These are phyloP conservation scores for Kwoniella heveanensis DNA, from an alignment of 768 basidiomycete species.

Conservation along the genomic window DNA sequence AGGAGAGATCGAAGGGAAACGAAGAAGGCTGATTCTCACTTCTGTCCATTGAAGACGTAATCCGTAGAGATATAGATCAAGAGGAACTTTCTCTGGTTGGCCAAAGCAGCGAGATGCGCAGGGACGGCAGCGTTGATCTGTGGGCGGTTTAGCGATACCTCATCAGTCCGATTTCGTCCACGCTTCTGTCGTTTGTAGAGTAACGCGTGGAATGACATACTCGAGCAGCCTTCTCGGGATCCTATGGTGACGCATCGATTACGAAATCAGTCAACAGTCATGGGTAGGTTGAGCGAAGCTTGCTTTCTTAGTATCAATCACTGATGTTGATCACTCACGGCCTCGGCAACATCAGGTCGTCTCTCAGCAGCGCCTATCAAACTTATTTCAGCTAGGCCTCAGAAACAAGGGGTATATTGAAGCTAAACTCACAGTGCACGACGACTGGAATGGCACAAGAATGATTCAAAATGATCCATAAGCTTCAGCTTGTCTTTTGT, in stretches of 20 bases:
- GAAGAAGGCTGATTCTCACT: constrained; percentile 46
- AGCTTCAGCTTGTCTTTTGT: too few species aligned
- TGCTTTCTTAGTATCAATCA: too few species aligned
- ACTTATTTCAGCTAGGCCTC: constrained; percentile 21
- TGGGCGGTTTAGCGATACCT: too few species aligned
- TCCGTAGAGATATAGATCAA: constrained; percentile 96
- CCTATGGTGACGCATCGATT: constrained; percentile 58
- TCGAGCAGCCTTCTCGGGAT: constrained; percentile 68
- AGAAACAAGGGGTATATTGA: too few species aligned
- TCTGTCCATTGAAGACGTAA: constrained; percentile 94
- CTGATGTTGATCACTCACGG: constrained; percentile 62
- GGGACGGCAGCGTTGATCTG: constrained; percentile 83
- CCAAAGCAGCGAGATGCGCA: constrained; percentile 68
- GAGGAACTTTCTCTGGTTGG: constrained; percentile 65
- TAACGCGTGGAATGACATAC: constrained; percentile 56
- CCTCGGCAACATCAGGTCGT: constrained; percentile 88
- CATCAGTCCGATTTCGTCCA: too few species aligned
- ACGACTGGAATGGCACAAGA: constrained; percentile 60
- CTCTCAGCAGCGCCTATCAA: constrained; percentile 73
- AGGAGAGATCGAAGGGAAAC: too few species aligned
- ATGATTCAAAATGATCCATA: too few species aligned
- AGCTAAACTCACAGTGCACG: constrained; percentile 67
- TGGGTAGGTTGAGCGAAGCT: too few species aligned
- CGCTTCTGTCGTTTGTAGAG: not conserved
- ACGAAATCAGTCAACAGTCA: too few species aligned